Evolutionary conservation across 2,329 filamentous ascomycete genomes (phyloP), one percentile per base, ranked within the genome.

Genomic region (Gnomoniopsis sp.): DNA sequence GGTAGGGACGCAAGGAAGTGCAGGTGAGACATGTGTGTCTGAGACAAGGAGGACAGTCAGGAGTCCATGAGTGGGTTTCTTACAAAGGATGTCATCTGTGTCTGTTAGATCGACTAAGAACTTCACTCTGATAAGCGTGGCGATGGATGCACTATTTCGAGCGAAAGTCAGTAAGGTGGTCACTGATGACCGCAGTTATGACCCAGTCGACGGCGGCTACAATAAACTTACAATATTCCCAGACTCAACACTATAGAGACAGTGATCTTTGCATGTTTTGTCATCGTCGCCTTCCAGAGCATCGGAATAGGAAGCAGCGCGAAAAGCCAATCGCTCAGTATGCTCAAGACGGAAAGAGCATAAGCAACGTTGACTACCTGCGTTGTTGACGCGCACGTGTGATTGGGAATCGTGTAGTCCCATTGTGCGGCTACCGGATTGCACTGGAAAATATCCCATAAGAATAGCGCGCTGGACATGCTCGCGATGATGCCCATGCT

Each of bases 231-330:
- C 76, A 83, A 83, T 47, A 83, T 71, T 36, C 80, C 80, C 47
- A 83, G 65, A 1, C 79, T 74, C 19, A 83, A 68, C 46, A 83
- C 76, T 15, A 75, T 65, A 56, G 80, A 74, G 33, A 83, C 79
- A 1, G 79, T 82, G n/a, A 70, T 65, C 68, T 83, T 83, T 48
- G 80, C 75, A 62, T 81, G 79, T 23, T 66, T 70, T 1, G 75
- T 78, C 80, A 83, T 83, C 64, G 79, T 79, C 46, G 81, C 79
- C 6, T 71, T 74, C 80, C 80, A 83, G 15, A 83, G 71, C 77
- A 83, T 81, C 1, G 80, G 79, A 34, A 83, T 77, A 1, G 80
- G 80, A 2, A 83, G 64, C 36, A 83, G 71, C 8, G 80, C 80
- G 71, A 80, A 83, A 44, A 83, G 69, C 78, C 78, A 83, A 65